These are phyloP conservation scores for Chalara sp. DNA, from an alignment of 2,329 filamentous ascomycete genomes.

Conservation along the genomic window DNA sequence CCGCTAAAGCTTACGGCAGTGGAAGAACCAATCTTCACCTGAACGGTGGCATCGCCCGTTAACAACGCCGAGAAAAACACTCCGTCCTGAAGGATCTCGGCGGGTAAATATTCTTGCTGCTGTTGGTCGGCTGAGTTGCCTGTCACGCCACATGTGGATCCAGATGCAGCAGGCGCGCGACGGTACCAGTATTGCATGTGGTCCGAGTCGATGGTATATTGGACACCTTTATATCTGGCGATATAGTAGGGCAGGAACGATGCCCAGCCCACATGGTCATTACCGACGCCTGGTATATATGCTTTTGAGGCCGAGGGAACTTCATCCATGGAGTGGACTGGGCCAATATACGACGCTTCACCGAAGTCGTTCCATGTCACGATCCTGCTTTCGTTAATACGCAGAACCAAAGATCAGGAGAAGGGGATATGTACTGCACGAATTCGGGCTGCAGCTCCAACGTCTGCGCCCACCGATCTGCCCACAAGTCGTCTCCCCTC, in stretches of 20 bases:
- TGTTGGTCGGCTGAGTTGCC: conserved; percentile 22
- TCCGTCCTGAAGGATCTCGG: conserved; percentile 26
- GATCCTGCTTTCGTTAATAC: conserved; percentile 25
- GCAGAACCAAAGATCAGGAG: conserved; percentile 7
- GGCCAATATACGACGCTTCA: conserved; percentile 45
- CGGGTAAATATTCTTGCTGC: conserved; percentile 15
- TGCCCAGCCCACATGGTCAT: conserved; percentile 44
- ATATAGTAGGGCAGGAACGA: conserved; percentile 43
- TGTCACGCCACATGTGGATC: conserved; percentile 27
- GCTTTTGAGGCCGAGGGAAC: conserved; percentile 35
- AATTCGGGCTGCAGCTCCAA: conserved; percentile 38
- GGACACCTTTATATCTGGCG: conserved; percentile 38
- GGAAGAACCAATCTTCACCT: conserved; percentile 26
- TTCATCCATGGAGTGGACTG: conserved; percentile 30
- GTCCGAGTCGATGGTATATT: conserved; percentile 24
- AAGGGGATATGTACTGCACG: conserved; percentile 31
- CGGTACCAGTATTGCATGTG: conserved; percentile 38
- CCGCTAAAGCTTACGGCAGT: conserved; percentile 12
- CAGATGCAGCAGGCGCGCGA: conserved; percentile 26
- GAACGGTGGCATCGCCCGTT: conserved; percentile 19
- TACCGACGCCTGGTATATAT: conserved; percentile 33
- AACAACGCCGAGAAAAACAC: conserved; percentile 26
- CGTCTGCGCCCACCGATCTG: conserved; percentile 47
- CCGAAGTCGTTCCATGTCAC: conserved; percentile 47
- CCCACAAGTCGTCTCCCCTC: conserved; percentile 55